Conservation (phyloP, 495 filamentous ascomycete species). For the Hypoxylon lienhwacheense region DNA sequence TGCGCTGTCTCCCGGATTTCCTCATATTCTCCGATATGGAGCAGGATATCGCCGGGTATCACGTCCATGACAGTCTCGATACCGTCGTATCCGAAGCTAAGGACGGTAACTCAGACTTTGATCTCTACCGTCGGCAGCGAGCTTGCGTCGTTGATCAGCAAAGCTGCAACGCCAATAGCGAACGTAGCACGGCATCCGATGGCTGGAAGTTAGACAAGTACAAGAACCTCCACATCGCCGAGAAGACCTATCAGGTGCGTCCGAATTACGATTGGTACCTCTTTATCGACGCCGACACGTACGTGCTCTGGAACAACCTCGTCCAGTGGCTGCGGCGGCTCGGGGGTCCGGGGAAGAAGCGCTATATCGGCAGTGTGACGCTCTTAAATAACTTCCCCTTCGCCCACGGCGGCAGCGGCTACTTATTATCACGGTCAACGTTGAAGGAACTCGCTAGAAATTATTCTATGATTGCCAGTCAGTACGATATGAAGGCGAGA, state of each 20-base stretch:
- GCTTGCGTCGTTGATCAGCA: constrained; percentile 47
- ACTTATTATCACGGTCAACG: constrained; percentile 62
- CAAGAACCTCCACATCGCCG: constrained; percentile 51
- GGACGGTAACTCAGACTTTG: constrained; percentile 52
- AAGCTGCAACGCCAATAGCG: constrained; percentile 36
- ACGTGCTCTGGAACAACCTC: constrained; percentile 64
- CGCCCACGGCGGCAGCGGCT: constrained; percentile 70
- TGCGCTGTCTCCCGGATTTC: constrained; percentile 55
- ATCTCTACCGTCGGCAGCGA: constrained; percentile 56
- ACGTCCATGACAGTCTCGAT: constrained; percentile 56
- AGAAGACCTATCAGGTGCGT: constrained; percentile 46
- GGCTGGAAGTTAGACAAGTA: constrained; percentile 57
- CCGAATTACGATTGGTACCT: constrained; percentile 65
- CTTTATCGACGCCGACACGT: constrained; percentile 71
- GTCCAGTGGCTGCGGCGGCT: constrained; percentile 58
- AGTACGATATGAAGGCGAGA: constrained; percentile 57
- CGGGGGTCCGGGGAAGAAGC: constrained; percentile 47
- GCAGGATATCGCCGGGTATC: constrained; percentile 50
- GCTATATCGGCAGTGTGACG: constrained; percentile 63
- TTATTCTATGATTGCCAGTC: constrained; percentile 45
- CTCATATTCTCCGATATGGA: constrained; percentile 63
- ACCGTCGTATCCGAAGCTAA: constrained; percentile 45
- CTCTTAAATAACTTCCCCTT: constrained; percentile 59
- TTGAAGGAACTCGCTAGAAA: constrained; percentile 50
- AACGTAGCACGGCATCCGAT: constrained; percentile 9